phyloP scores from a whole-genome alignment of 768 basidiomycete species.

The Dentipellis fragilis region DNA sequence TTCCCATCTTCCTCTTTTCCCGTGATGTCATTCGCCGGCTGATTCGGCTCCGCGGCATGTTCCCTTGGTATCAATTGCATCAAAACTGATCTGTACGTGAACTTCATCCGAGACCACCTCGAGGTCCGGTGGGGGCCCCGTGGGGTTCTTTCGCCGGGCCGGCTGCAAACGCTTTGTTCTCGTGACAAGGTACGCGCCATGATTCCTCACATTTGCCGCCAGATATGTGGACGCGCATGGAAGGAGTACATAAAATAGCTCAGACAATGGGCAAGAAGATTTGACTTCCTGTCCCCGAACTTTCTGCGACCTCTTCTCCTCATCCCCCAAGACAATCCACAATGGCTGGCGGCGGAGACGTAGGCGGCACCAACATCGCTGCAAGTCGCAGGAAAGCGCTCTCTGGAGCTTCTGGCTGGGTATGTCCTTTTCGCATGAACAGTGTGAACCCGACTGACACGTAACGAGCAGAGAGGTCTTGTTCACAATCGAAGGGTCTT shows the following conservation, averaged over 20 bases:
- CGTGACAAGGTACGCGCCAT: neutral
- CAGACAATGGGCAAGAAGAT: neutral
- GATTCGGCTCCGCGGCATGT: no score
- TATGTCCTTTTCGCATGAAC: slow-evolving; percentile 20
- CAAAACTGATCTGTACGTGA: no score
- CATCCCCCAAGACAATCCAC: neutral
- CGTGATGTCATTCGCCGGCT: no score
- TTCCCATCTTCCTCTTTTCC: no score
- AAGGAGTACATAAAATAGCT: neutral
- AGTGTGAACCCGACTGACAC: slow-evolving; percentile 1
- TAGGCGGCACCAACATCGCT: slow-evolving; percentile 11
- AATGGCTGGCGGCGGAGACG: slow-evolving; percentile 3
- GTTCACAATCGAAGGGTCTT: slow-evolving; percentile 58
- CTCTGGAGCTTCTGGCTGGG: slow-evolving; percentile 61
- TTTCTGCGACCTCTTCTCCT: neutral
- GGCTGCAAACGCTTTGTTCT: neutral
- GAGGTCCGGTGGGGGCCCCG: neutral
- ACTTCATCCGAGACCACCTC: no score
- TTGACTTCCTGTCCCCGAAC: neutral
- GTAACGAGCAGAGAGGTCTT: slow-evolving; percentile 39
- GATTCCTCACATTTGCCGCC: neutral
- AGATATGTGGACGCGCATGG: neutral
- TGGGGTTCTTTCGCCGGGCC: neutral
- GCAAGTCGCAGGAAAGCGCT: slow-evolving; percentile 42
- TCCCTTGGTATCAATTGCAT: no score